Base-by-base conservation (phyloP, 1,139 yeast species). In the Casaregolazyma suthepensis region DNA sequence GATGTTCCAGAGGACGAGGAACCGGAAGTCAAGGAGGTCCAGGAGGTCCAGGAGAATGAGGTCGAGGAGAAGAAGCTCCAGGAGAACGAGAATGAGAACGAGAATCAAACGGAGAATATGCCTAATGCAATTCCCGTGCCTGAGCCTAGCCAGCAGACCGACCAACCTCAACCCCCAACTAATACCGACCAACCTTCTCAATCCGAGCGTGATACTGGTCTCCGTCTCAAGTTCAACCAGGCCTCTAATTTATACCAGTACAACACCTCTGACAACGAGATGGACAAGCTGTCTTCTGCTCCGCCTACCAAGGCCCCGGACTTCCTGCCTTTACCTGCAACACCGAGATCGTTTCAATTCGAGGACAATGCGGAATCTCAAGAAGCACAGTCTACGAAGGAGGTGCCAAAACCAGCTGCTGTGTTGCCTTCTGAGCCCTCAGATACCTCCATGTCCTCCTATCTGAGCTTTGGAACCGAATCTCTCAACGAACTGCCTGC, bases 321-420 rank as follows among this genome's bases (percentile, higher is more conserved):
- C n/a, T 49, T 49, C 23, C 43, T 43, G 18, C 52, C 52, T 20
- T 44, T 49, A n/a, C 52, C 52, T 9, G 50, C 29, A 3, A 48
- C 50, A 5, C 50, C 50, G 6, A 26, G 19, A 19, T 37, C 20
- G 20, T 46, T 37, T 42, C n/a, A 17, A n/a, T 13, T 15, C 5
- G 45, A 40, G 20, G 29, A 44, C 10, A 23, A 44, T 22, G 5
- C 17, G 3, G 15, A 43, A n/a, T 13, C 40, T 35, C 40, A 13
- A 13, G 40, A 35, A 6, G 15, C 3, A 13, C 5, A 35, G 40
- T 6, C 40, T 15, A 15, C 18, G 2, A 15, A 35, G 40, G 17
- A 13, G 5, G 9, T 35, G 40, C 40, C 40, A 35, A 35, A 35
- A 15, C 17, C 17, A 15, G 40, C 7, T n/a, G 40, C 17, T 35